These are phyloP conservation scores for Cystoderma amianthinum DNA, from an alignment of 768 basidiomycete species.

Conservation along the genomic window DNA sequence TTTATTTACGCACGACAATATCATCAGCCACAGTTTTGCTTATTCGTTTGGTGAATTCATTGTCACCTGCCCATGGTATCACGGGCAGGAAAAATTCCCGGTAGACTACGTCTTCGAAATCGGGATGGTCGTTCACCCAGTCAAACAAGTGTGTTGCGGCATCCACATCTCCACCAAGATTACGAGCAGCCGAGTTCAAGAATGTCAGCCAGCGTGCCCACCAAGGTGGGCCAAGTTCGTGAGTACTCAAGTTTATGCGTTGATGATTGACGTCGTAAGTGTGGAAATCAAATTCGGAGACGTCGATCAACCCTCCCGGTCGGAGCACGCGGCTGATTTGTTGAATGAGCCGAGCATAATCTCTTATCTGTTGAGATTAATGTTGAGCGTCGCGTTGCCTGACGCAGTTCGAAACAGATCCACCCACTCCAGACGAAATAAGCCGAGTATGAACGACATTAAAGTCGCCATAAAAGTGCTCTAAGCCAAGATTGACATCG, in stretches of 20 bases:
- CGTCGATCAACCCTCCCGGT: slow-evolving; percentile 60
- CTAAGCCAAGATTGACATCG: slow-evolving; percentile 78
- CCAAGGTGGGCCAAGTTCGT: slow-evolving; percentile 46
- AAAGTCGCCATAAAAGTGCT: slow-evolving; percentile 77
- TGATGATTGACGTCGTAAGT: slow-evolving; percentile 47
- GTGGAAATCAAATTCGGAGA: slow-evolving; percentile 65
- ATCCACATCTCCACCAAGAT: slow-evolving; percentile 55
- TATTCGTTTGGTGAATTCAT: slow-evolving; percentile 25
- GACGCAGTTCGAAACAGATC: not conserved
- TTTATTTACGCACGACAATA: slow-evolving; percentile 32
- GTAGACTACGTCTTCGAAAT: slow-evolving; percentile 53
- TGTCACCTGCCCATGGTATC: slow-evolving; percentile 43
- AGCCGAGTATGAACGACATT: slow-evolving; percentile 70
- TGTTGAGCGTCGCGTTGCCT: too few species aligned
- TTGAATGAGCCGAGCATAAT: slow-evolving; percentile 57
- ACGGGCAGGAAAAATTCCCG: slow-evolving; percentile 59
- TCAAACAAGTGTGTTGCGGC: slow-evolving; percentile 48
- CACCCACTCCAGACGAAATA: slow-evolving; percentile 64
- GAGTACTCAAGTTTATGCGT: slow-evolving; percentile 33
- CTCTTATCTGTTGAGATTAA: slow-evolving; percentile 44
- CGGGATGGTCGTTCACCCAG: slow-evolving; percentile 48
- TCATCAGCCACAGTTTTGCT: slow-evolving; percentile 51
- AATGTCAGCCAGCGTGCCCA: slow-evolving; percentile 57
- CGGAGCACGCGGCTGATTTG: slow-evolving; percentile 62
- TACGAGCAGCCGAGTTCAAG: slow-evolving; percentile 41